Evolutionary conservation across 2,329 filamentous ascomycete species (phyloP).

Genomic region (Cryphonectria carpinicola): DNA sequence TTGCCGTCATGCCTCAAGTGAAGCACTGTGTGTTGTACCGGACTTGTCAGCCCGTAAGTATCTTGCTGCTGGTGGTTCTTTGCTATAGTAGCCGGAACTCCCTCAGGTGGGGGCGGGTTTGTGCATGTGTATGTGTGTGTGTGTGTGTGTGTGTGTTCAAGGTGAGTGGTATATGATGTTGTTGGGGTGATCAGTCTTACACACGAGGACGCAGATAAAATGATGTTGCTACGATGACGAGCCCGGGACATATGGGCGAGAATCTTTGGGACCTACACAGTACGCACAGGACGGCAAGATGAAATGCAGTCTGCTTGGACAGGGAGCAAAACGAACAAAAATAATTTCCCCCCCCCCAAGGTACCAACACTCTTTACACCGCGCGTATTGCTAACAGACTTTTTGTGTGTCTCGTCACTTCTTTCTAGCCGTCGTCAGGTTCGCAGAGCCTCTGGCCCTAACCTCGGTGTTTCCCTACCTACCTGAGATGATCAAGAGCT

Average conservation of each 20-base stretch:
- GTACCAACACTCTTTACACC: conserved; percentile 29
- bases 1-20: conserved; percentile 26
- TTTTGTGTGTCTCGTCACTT: conserved; percentile 8
- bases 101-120: background rate
- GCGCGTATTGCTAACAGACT: conserved; percentile 39
- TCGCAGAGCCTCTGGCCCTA: conserved; percentile 74
- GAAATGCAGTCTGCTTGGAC: background rate
- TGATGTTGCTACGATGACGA: background rate
- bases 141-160: conserved; percentile 7
- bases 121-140: conserved; percentile 5
- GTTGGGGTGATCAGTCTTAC: conserved; percentile 3
- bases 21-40: conserved; percentile 16
- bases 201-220: background rate
- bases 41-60: background rate
- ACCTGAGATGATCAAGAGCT: conserved; percentile 83
- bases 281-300: background rate
- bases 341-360: conserved; percentile 9
- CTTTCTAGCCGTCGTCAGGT: conserved; percentile 70
- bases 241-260: background rate
- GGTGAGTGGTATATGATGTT: background rate
- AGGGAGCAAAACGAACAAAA: background rate
- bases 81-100: conserved; percentile 9
- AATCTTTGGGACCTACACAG: background rate
- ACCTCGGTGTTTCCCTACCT: conserved; percentile 73
- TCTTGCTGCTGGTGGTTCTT: conserved; percentile 16